Percentiles rank a stretch among this genome's conserved stretches.
Conservation (phyloP, 2,329 filamentous ascomycete species). For the Cephalotrichum gorgonifer region DNA sequence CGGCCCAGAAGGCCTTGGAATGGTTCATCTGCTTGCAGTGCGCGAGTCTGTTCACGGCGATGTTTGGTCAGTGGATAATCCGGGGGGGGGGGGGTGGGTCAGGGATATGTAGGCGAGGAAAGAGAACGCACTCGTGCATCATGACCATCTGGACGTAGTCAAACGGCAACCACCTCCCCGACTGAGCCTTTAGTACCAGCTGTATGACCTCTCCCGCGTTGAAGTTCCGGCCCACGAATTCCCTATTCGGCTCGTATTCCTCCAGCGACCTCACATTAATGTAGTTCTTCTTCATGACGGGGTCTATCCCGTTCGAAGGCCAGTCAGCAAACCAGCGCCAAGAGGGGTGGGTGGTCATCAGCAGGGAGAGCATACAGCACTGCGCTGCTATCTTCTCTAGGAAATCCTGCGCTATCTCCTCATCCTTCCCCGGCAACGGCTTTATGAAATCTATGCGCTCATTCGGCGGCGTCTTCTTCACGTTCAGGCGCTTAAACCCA, state of each 20-base stretch:
- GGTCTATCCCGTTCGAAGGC: conserved; percentile 30
- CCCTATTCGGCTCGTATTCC: conserved; percentile 69
- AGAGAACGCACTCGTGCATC: conserved; percentile 61
- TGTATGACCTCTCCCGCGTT: conserved; percentile 83
- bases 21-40: conserved; percentile 93
- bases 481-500: conserved; percentile 71
- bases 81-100: conserved; percentile 6
- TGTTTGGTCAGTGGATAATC: not conserved
- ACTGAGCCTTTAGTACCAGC: conserved; percentile 60
- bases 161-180: conserved; percentile 67
- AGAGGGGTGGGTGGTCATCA: not conserved
- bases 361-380: conserved; percentile 41
- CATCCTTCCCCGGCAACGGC: conserved; percentile 55
- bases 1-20: conserved; percentile 68
- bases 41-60: conserved; percentile 42
- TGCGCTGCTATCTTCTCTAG: conserved; percentile 71
- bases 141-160: conserved; percentile 86
- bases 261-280: conserved; percentile 58
- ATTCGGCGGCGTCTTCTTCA: conserved; percentile 64
- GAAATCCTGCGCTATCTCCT: conserved; percentile 56
- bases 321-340: not conserved
- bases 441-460: conserved; percentile 78
- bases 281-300: conserved; percentile 58
- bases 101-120: too few relatives aligned
- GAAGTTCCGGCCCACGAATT: conserved; percentile 85